Conservation (phyloP, 1,284 basidiomycete genomes). For the Cryptococcus jaspeensis region DNA sequence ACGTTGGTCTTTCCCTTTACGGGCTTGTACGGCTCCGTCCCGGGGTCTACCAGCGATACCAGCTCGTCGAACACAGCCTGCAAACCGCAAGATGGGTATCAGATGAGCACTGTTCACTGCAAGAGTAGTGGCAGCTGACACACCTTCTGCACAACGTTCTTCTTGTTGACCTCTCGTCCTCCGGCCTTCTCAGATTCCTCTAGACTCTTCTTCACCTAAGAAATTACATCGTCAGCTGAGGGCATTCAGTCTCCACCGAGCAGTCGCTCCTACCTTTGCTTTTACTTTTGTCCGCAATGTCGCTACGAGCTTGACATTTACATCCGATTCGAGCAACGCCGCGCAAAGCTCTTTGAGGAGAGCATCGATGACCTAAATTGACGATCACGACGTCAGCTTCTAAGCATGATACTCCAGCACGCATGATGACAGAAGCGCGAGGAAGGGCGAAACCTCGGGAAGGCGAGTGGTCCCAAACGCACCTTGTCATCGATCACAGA, state of each 20-base stretch:
- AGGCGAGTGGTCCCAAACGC: conserved; percentile 8
- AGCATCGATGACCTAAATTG: conserved; percentile 76
- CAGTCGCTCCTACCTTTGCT: conserved; percentile 63
- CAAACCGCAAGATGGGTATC: conserved; percentile 5
- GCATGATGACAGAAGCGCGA: not conserved
- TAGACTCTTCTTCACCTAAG: conserved; percentile 48
- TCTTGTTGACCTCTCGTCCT: conserved; percentile 76
- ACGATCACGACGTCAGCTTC: conserved; percentile 9
- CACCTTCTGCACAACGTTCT: conserved; percentile 83
- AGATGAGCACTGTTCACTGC: not conserved
- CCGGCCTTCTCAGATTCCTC: conserved; percentile 69
- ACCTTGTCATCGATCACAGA: conserved; percentile 88
- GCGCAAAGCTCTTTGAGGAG: conserved; percentile 93
- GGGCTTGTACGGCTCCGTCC: conserved; percentile 91
- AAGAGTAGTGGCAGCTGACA: conserved; percentile 42
- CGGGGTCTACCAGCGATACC: conserved; percentile 90
- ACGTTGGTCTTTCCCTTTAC: conserved; percentile 93
- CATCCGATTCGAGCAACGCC: conserved; percentile 92
- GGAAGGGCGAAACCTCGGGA: not conserved
- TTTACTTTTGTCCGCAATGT: conserved; percentile 86
- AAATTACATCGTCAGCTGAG: not conserved
- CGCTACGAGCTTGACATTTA: conserved; percentile 95
- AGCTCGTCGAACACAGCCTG: conserved; percentile 97
- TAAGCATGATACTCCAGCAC: not conserved
- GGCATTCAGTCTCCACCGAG: not conserved